Evolutionary conservation across 179 eudicot species (phyloP), one percentile per base, ranked within the genome.

Genomic region (Beta macrorhiza): DNA sequence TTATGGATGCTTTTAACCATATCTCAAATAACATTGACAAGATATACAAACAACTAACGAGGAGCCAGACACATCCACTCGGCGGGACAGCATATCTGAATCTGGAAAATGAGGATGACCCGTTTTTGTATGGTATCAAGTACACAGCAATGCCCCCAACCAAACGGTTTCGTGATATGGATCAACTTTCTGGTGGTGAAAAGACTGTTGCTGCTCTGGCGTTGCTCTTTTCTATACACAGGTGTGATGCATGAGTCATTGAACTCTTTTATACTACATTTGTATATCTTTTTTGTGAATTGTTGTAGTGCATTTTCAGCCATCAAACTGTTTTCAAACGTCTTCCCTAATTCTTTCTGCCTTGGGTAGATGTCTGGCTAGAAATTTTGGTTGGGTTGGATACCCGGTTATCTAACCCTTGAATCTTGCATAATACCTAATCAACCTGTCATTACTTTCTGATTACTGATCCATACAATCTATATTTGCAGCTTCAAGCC

Each of bases 181-280:
- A 95, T 51, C 98, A 92, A 73, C 91, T 97, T 51, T 97, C 99
- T 75, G 99, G 99, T 74, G 99, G 99, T 75, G 99, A 97, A 85
- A 97, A 97, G 89, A 97, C 99, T 67, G 99, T 97, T 82, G 98
- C 99, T 42, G 99, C 99, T 80, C 92, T 97, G 83, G 99, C 99
- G 7, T 86, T 97, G 79, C 94, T 97, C 61, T 97, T 97, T 74
- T 81, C 99, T 84, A 97, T 97, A 78, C 99, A 97, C 92, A 97
- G 99, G 99, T 97, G 78, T 57, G 75, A 68, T 53, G 51, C 51
- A 73, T 29, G 22, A 14, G 25, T 32, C 67, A 15, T 32, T 74
- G 75, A 25, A 59, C 62, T 57, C 37, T 42, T 64, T 37, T 7
- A 20, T 65, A 42, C 52, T 29, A 14, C 63, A 7, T 1, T 64